Conservation (phyloP, 2,329 filamentous ascomycete species). For the Fusarium sp. region DNA sequence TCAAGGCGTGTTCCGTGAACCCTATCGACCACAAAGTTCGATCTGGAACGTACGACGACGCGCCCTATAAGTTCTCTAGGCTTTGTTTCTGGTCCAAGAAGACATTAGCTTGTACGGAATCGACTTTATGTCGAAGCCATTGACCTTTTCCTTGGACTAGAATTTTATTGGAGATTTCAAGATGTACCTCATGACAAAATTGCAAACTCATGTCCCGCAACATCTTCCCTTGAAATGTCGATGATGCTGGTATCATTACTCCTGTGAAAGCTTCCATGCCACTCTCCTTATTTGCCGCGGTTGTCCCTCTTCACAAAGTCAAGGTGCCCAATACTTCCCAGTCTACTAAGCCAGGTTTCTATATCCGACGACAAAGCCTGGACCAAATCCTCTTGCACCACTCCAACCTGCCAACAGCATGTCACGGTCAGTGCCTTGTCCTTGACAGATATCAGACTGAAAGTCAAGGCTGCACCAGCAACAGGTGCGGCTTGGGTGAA, state of each 20-base stretch:
- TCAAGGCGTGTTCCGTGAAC: background rate
- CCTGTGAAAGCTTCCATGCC: background rate
- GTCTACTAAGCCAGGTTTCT: slow-evolving; percentile 3
- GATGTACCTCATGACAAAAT: no score
- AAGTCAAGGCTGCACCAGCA: background rate
- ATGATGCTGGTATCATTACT: background rate
- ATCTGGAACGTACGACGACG: slow-evolving; percentile 1
- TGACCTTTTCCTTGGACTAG: no score
- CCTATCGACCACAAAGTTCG: slow-evolving; percentile 8
- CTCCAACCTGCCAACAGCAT: slow-evolving; percentile 20
- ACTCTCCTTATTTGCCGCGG: background rate
- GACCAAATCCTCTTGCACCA: slow-evolving; percentile 10
- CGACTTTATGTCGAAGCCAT: no score
- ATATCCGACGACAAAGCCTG: slow-evolving; percentile 9
- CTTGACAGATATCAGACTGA: slow-evolving; percentile 7
- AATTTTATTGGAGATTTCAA: no score
- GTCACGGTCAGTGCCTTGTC: background rate
- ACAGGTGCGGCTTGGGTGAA: slow-evolving; percentile 15
- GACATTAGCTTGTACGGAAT: no score
- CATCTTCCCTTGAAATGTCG: no score
- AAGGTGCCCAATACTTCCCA: background rate
- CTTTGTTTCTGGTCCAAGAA: rapidly evolving
- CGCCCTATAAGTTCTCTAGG: background rate
- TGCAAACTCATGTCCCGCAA: no score
- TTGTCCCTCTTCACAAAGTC: background rate